Conservation (phyloP, 306 rosid species). For the Cyclanthera cordifolia region DNA sequence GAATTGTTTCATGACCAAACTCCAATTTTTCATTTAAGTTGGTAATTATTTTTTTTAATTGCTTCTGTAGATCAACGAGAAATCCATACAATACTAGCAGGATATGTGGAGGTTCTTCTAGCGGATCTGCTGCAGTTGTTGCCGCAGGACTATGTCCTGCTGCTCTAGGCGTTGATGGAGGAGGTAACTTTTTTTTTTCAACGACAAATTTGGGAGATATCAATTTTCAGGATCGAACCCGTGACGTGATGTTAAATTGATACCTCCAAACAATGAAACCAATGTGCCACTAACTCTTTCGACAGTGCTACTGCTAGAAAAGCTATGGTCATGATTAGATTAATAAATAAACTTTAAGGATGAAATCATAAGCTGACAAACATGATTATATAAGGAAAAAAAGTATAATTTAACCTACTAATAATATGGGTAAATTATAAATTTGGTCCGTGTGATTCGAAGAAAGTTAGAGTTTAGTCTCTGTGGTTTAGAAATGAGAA, state of each 20-base stretch:
- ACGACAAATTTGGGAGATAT: no score
- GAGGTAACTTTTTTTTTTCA: slow-evolving; percentile 74
- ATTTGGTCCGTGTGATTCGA: no score
- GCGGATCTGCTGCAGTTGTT: slow-evolving; percentile 92
- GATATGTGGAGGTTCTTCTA: slow-evolving; percentile 86
- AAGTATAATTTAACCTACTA: not conserved
- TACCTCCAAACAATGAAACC: no score
- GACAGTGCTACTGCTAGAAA: no score
- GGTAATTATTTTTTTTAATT: not conserved
- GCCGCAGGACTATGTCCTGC: slow-evolving; percentile 89
- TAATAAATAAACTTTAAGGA: not conserved
- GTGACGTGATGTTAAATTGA: no score
- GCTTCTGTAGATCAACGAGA: slow-evolving; percentile 47
- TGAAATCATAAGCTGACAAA: not conserved
- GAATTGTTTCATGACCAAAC: slow-evolving; percentile 2
- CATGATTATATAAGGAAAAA: not conserved
- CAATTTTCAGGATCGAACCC: no score
- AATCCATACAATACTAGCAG: slow-evolving; percentile 52
- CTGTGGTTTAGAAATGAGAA: no score
- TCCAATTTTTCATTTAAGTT: not conserved
- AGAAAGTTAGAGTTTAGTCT: no score
- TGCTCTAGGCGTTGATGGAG: slow-evolving; percentile 94
- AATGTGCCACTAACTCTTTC: no score
- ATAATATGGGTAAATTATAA: no score
- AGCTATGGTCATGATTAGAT: not conserved